Conservation (phyloP, 2,329 filamentous ascomycete species). For the Fonsecaea nubica region DNA sequence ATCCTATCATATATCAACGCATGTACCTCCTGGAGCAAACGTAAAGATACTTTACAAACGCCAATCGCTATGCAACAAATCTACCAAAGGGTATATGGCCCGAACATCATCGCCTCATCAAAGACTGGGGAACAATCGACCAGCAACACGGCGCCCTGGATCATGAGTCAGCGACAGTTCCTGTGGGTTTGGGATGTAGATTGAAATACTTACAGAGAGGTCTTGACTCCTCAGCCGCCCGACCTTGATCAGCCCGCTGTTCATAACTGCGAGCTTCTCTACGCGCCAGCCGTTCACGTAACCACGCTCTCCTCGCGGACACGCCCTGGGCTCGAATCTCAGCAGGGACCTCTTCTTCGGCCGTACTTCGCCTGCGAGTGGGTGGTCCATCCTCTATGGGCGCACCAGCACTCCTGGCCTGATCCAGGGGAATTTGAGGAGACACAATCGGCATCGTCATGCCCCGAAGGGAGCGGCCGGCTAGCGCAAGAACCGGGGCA, state of each 20-base stretch:
- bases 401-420: conserved; percentile 13
- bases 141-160: conserved; percentile 33
- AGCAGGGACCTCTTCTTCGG: conserved; percentile 33
- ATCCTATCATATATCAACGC: conserved; percentile 22
- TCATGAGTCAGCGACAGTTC: conserved; percentile 9
- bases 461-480: conserved; percentile 19
- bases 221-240: conserved; percentile 29
- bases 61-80: conserved; percentile 33
- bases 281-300: conserved; percentile 35
- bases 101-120: conserved; percentile 20
- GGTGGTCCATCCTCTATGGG: conserved; percentile 18
- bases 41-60: conserved; percentile 12
- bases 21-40: conserved; percentile 9
- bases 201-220: conserved; percentile 34
- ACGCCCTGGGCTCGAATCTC: conserved; percentile 37
- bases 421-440: conserved; percentile 13
- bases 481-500: conserved; percentile 18
- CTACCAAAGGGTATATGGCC: conserved; percentile 9
- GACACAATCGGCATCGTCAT: conserved; percentile 19
- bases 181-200: too few relatives aligned
- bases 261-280: conserved; percentile 35
- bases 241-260: conserved; percentile 33
- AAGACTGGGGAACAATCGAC: conserved; percentile 32
- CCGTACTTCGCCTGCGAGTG: conserved; percentile 7
- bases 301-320: conserved; percentile 38